Evolutionary conservation across 2,329 filamentous ascomycete genomes (phyloP).

Genomic region (Nemania serpens): DNA sequence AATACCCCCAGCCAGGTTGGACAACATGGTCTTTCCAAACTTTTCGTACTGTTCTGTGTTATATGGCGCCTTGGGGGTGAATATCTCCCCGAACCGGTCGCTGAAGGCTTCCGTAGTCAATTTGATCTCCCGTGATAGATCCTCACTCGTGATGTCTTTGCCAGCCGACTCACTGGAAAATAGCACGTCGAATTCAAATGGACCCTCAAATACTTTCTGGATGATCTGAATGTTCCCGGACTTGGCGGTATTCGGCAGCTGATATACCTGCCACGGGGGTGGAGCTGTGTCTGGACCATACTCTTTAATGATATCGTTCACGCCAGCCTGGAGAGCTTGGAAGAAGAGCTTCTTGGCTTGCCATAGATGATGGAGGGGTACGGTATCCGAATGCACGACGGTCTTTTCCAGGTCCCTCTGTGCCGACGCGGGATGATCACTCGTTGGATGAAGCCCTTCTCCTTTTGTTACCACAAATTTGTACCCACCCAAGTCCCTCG

Average conservation of each 20-base stretch:
- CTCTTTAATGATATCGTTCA: conserved; percentile 55
- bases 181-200: conserved; percentile 91
- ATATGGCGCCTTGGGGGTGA: conserved; percentile 78
- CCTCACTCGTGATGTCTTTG: conserved; percentile 59
- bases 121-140: conserved; percentile 72
- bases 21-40: conserved; percentile 90
- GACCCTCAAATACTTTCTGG: conserved; percentile 87
- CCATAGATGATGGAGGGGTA: conserved; percentile 76
- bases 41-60: conserved; percentile 70
- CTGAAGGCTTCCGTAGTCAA: conserved; percentile 70
- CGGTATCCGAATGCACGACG: conserved; percentile 71
- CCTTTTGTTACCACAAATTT: conserved; percentile 77
- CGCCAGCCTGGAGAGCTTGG: conserved; percentile 56
- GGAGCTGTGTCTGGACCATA: conserved; percentile 67
- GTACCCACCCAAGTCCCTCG: conserved; percentile 76
- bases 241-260: conserved; percentile 70
- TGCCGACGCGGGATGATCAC: conserved; percentile 68
- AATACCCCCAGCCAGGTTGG: conserved; percentile 90
- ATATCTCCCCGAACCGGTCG: conserved; percentile 73
- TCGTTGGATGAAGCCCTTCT: conserved; percentile 61
- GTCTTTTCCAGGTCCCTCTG: conserved; percentile 77
- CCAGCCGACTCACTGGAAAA: conserved; percentile 78
- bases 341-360: conserved; percentile 73
- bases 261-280: conserved; percentile 84
- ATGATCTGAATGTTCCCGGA: conserved; percentile 83